Evolutionary conservation across 495 filamentous ascomycete genomes (phyloP).

Genomic region (Xylaria castorea): DNA sequence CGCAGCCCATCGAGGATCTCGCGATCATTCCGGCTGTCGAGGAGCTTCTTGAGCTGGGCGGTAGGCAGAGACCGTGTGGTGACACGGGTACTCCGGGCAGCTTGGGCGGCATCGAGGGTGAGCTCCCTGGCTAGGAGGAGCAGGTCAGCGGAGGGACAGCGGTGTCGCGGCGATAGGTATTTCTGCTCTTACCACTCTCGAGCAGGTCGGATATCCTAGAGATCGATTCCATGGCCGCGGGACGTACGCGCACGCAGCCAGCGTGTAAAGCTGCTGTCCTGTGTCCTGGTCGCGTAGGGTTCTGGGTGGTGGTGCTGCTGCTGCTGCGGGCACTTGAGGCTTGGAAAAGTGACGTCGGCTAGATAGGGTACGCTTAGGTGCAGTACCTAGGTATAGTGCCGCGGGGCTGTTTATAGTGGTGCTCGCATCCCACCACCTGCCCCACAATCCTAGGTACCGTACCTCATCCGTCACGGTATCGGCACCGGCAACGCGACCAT

Average conservation of each 20-base stretch:
- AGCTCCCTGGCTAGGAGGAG: constrained; percentile 80
- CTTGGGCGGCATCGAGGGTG: constrained; percentile 93
- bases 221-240: constrained; percentile 81
- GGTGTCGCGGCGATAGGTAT: constrained; percentile 1
- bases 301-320: neutral
- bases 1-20: constrained; percentile 92
- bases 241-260: constrained; percentile 30
- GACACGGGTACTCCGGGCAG: constrained; percentile 64
- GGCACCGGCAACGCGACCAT: neutral
- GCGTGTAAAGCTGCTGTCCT: constrained; percentile 37
- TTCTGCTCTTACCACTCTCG: constrained; percentile 74
- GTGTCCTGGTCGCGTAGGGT: constrained; percentile 26
- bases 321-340: neutral
- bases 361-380: neutral
- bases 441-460: neutral
- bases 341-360: constrained; percentile 46
- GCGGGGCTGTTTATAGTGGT: constrained; percentile 11
- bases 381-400: neutral
- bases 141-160: constrained; percentile 30
- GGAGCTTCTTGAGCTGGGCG: constrained; percentile 85
- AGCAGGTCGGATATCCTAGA: constrained; percentile 90
- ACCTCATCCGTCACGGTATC: neutral
- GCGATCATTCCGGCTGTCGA: constrained; percentile 91
- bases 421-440: constrained; percentile 10
- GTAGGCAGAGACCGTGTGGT: constrained; percentile 59